Evolutionary conservation across 495 filamentous ascomycete genomes (phyloP).

Genomic region (Neurospora sp.): DNA sequence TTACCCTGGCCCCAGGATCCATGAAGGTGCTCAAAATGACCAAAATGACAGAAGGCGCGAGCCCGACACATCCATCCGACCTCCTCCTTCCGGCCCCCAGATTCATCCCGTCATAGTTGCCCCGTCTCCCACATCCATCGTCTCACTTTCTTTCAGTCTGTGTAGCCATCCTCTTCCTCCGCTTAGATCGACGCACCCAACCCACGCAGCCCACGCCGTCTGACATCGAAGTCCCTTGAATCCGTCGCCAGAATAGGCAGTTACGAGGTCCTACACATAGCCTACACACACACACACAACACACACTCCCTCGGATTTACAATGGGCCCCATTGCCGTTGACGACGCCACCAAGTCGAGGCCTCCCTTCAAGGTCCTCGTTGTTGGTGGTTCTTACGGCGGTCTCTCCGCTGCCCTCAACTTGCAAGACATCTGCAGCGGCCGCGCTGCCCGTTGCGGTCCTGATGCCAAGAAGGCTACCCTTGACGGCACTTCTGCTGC

Average conservation of each 20-base stretch:
- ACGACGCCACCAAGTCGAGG: background rate
- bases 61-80: background rate
- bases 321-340: conserved; percentile 8
- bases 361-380: conserved; percentile 37
- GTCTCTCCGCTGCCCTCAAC: conserved; percentile 50
- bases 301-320: background rate
- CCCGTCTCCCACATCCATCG: background rate
- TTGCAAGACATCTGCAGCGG: conserved; percentile 50
- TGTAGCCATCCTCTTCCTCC: background rate
- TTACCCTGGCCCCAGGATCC: background rate
- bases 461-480: conserved; percentile 3
- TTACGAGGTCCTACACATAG: background rate
- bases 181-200: background rate
- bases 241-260: background rate
- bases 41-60: background rate
- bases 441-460: conserved; percentile 11
- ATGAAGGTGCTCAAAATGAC: background rate
- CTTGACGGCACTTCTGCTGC: background rate
- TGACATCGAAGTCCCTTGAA: background rate
- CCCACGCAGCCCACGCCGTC: background rate
- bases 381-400: conserved; percentile 56
- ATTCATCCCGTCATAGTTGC: background rate
- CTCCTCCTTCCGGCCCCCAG: background rate
- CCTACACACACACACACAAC: background rate
- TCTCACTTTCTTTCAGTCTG: background rate